phyloP scores from a whole-genome alignment of 345 rosid genomes.

The Acer campestre region DNA sequence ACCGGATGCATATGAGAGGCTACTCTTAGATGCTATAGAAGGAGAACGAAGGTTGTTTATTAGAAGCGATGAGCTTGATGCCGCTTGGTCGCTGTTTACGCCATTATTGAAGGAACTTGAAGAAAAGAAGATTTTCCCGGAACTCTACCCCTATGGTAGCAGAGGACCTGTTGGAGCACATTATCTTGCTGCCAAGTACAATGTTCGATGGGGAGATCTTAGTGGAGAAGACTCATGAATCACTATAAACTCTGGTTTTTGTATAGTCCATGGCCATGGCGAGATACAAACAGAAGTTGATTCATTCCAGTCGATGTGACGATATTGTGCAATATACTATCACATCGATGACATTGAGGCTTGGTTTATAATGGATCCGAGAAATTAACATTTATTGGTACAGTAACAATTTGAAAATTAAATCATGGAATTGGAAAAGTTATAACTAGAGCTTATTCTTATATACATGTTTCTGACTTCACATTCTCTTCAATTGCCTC shows the following conservation, averaged over 20 bases:
- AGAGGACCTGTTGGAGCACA: slow-evolving; percentile 90
- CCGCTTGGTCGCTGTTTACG: slow-evolving; percentile 82
- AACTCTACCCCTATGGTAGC: slow-evolving; percentile 88
- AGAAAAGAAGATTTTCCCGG: slow-evolving; percentile 65
- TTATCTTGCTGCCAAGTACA: slow-evolving; percentile 90
- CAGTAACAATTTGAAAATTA: too few relatives aligned
- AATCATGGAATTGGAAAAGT: too few relatives aligned
- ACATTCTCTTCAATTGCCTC: too few relatives aligned
- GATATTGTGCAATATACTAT: not conserved
- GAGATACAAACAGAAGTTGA: not conserved
- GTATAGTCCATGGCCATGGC: not conserved
- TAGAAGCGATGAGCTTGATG: slow-evolving; percentile 90
- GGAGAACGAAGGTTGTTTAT: slow-evolving; percentile 84
- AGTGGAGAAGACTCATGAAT: slow-evolving; percentile 41
- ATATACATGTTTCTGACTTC: too few relatives aligned
- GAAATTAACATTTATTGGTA: too few relatives aligned
- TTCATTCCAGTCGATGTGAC: too few relatives aligned
- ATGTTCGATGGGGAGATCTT: slow-evolving; percentile 92
- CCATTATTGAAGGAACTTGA: slow-evolving; percentile 76
- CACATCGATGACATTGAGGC: not conserved
- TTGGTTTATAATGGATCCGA: not conserved
- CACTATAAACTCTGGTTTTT: not conserved
- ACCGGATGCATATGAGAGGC: slow-evolving; percentile 92
- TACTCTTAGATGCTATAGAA: slow-evolving; percentile 80
- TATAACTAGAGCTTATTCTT: too few relatives aligned